Conservation (phyloP, 257 asterid genomes). For the Lycium barbarum region DNA sequence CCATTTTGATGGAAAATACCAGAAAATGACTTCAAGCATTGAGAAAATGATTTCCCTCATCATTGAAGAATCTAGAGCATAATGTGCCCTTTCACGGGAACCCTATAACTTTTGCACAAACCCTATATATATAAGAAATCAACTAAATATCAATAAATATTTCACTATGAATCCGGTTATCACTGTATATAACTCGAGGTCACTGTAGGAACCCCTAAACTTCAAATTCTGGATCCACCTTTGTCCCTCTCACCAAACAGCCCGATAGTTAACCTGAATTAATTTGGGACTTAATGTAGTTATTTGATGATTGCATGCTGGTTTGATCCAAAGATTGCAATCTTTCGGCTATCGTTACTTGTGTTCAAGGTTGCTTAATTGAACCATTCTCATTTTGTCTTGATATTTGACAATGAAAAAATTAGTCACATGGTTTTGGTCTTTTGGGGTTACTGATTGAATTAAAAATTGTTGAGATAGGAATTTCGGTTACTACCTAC, state of each 20-base stretch:
- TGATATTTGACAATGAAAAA: neutral
- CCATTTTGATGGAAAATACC: slow-evolving; percentile 1
- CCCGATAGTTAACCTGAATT: neutral
- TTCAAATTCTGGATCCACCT: neutral
- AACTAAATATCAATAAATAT: neutral
- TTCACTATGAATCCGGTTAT: neutral
- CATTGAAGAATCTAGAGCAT: neutral
- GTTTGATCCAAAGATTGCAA: neutral
- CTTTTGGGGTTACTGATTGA: neutral
- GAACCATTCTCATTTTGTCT: neutral
- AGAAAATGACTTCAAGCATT: neutral
- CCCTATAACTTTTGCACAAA: neutral
- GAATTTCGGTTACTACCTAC: neutral
- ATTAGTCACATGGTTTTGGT: neutral
- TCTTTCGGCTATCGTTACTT: neutral
- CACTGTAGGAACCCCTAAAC: neutral
- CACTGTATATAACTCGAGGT: neutral
- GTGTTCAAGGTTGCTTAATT: neutral
- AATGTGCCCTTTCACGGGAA: neutral
- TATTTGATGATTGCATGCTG: slow-evolving; percentile 23
- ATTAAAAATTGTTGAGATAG: neutral
- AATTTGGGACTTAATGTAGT: neutral
- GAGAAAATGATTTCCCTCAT: neutral
- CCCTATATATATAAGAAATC: neutral
- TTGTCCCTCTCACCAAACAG: neutral